Base-by-base conservation (phyloP, 129 eudicot species). In the Arctium minus region DNA sequence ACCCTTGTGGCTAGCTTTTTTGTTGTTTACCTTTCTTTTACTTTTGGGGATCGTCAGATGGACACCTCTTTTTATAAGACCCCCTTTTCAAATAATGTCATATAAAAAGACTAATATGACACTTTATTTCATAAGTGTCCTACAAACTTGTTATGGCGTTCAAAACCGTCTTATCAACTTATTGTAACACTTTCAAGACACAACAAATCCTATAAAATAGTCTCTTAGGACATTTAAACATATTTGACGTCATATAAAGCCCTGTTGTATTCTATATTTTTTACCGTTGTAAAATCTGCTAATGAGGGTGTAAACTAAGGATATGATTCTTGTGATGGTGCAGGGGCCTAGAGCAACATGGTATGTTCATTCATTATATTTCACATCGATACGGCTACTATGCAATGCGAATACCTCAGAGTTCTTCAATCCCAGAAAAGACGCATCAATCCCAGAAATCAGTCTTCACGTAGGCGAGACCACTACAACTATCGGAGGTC, bases 321-420 rank as follows among this genome's bases (percentile, higher is more conserved):
- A 29, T 2, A 35, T 83, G 75, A n/a, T 76, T 77, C 30, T 39
- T 56, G 64, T 74, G 30, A 40, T 50, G 71, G n/a, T 84, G 81
- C 86, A 91, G 96, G 96, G 96, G 50, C 96, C 96, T 50, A 85
- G 96, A 85, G 91, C 98, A 29, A 86, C 98, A 73, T 93, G 97
- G 97, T 93, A 87, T 46, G 91, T 88, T 60, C 98, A 88, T 64
- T 87, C 91, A n/a, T 71, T 93, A 75, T 93, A 91, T 75, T 91
- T 91, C 92, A 87, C 96, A 0, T 93, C 98, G 6, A 93, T 91
- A 65, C 82, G 98, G 38, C 90, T 85, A 15, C 68, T 93, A 37
- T 93, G 98, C 92, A 93, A 93, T 71, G 98, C 98, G 31, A 93
- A 93, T 48, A 88, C 97, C 80, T 89, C 94, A 0, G 98, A 93